phyloP scores from a whole-genome alignment of 345 rosid genomes.

The Dipteronia sinensis region DNA sequence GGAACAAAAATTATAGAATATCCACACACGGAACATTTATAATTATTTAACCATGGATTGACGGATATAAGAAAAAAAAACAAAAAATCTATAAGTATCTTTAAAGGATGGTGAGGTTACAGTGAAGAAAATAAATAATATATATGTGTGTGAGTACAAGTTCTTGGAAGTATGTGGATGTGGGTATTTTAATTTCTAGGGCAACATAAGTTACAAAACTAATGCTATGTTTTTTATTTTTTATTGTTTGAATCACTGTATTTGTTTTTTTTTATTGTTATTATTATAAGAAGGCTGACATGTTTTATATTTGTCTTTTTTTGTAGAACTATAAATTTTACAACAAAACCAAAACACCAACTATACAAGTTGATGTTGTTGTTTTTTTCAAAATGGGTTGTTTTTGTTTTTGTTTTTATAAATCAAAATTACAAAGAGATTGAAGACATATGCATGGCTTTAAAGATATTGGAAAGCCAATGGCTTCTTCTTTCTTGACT shows the following conservation, averaged over 20 bases:
- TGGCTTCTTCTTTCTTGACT: neutral
- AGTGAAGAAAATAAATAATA: neutral
- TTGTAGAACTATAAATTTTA: neutral
- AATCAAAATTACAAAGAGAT: neutral
- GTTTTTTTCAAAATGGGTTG: too few species aligned
- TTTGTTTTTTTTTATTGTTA: neutral
- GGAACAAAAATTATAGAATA: too few species aligned
- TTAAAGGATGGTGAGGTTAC: too few species aligned
- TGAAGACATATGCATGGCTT: neutral
- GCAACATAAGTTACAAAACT: neutral
- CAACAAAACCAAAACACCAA: neutral
- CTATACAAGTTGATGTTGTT: too few species aligned
- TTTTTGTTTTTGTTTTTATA: too few species aligned
- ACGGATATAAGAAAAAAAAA: too few species aligned
- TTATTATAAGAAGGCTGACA: neutral
- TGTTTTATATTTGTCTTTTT: neutral
- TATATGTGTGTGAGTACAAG: neutral
- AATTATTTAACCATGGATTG: too few species aligned
- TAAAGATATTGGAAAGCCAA: constrained; percentile 2
- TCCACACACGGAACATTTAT: too few species aligned
- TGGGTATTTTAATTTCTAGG: neutral
- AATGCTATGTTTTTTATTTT: neutral
- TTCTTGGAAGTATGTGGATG: neutral
- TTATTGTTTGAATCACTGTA: neutral
- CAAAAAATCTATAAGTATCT: too few species aligned